These are phyloP conservation scores for Cladosporium sp. DNA, from an alignment of 2,329 filamentous ascomycete species.

Conservation along the genomic window DNA sequence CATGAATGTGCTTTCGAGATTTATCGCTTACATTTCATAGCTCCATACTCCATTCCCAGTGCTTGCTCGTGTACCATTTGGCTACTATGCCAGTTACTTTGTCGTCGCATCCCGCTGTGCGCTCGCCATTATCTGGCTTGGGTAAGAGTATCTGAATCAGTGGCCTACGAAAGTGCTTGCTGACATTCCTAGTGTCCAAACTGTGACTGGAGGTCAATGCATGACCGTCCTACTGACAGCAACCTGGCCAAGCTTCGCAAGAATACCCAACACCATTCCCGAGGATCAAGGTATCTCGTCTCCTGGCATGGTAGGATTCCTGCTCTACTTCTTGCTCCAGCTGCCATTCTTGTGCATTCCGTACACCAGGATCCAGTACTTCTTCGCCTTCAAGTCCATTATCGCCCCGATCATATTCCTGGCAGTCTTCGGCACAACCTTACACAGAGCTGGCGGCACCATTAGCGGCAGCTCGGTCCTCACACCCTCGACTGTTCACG, in stretches of 20 bases:
- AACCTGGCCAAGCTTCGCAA: constrained; percentile 59
- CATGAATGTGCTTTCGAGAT: not conserved
- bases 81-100: constrained; percentile 52
- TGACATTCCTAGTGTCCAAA: constrained; percentile 28
- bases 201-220: constrained; percentile 30
- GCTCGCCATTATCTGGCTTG: constrained; percentile 36
- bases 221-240: constrained; percentile 38
- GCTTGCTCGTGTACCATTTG: constrained; percentile 55
- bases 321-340: constrained; percentile 57
- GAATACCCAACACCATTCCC: constrained; percentile 54
- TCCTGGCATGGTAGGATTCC: constrained; percentile 56
- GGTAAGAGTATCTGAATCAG: constrained; percentile 5
- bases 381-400: constrained; percentile 45
- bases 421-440: constrained; percentile 34
- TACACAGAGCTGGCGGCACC: constrained; percentile 32
- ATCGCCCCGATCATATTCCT: constrained; percentile 38
- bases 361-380: constrained; percentile 39
- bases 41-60: constrained; percentile 58
- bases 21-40: constrained; percentile 43
- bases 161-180: not conserved
- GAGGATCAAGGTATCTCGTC: constrained; percentile 54
- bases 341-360: constrained; percentile 58
- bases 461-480: constrained; percentile 36
- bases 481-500: not conserved
- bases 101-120: constrained; percentile 33